A percentile compares a stretch with the other conserved stretches of the same genome.
phyloP scores from a whole-genome alignment of 2,329 filamentous ascomycete genomes.

The Colletotrichum siamense region DNA sequence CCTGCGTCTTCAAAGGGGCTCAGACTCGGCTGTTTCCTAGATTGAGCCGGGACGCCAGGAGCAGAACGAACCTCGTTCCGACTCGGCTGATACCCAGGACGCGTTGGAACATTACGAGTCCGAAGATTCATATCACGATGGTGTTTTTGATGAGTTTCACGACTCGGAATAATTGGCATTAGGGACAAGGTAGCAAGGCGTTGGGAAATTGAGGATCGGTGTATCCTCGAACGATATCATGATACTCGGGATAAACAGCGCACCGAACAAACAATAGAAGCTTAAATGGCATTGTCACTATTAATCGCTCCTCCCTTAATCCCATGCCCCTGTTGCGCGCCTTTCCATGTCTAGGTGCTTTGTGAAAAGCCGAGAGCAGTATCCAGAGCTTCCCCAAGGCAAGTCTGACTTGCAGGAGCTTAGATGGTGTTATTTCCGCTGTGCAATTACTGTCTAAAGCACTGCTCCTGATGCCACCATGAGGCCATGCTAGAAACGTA shows the following conservation, averaged over 20 bases:
- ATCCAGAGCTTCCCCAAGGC: neutral
- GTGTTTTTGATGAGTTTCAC: neutral
- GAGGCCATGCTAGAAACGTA: fast-evolving
- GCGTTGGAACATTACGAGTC: neutral
- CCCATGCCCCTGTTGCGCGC: neutral
- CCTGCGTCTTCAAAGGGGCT: neutral
- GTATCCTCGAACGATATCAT: neutral
- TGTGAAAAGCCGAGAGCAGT: neutral
- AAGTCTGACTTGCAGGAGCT: neutral
- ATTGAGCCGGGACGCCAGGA: neutral
- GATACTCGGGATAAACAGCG: conserved; percentile 6
- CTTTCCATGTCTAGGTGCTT: neutral
- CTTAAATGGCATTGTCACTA: neutral
- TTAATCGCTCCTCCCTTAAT: neutral
- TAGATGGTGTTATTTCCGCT: neutral
- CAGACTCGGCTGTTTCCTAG: neutral
- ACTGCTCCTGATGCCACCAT: neutral
- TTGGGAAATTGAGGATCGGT: neutral
- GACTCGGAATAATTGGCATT: neutral
- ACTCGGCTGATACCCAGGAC: neutral
- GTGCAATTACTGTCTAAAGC: neutral
- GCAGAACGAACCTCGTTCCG: neutral
- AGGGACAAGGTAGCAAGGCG: neutral
- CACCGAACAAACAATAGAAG: conserved; percentile 12
- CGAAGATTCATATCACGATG: neutral